These are phyloP conservation scores for Cryptococcus deneoformans DNA, from an alignment of 1,284 basidiomycete genomes.

Conservation along the genomic window DNA sequence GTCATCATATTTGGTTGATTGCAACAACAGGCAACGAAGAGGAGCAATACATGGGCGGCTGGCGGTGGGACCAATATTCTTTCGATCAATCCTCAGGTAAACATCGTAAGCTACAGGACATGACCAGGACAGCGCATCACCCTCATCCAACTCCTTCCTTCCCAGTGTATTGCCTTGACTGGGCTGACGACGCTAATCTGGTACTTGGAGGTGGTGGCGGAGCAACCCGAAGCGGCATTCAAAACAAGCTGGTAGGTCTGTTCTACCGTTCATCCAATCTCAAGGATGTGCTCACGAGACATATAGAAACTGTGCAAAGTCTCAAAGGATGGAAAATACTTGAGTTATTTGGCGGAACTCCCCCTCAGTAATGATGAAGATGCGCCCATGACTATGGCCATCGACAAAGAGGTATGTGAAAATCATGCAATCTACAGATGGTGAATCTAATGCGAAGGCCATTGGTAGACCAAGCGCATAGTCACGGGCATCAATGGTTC, in stretches of 20 bases:
- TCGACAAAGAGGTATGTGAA: conserved; percentile 59
- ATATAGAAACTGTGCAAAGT: conserved; percentile 59
- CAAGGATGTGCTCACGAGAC: neutral
- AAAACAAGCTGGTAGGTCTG: conserved; percentile 78
- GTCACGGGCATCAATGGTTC: conserved; percentile 84
- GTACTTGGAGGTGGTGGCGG: conserved; percentile 89
- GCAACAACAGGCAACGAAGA: too few species aligned
- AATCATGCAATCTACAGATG: neutral
- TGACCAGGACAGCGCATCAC: conserved; percentile 76
- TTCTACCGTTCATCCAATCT: neutral
- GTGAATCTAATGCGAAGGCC: neutral
- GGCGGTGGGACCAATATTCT: neutral
- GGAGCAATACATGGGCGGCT: neutral
- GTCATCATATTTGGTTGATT: too few species aligned
- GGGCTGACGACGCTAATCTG: conserved; percentile 68
- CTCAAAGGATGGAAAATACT: conserved; percentile 55
- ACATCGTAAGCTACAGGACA: conserved; percentile 9
- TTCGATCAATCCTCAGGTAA: neutral
- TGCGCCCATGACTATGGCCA: conserved; percentile 88
- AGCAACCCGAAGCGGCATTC: conserved; percentile 72
- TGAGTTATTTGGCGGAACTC: conserved; percentile 65
- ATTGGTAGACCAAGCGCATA: conserved; percentile 54
- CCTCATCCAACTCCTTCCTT: conserved; percentile 71
- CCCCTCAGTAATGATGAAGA: conserved; percentile 78
- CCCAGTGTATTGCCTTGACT: conserved; percentile 85